phyloP scores from a whole-genome alignment of 306 rosid genomes.

The Inga oerstediana region DNA sequence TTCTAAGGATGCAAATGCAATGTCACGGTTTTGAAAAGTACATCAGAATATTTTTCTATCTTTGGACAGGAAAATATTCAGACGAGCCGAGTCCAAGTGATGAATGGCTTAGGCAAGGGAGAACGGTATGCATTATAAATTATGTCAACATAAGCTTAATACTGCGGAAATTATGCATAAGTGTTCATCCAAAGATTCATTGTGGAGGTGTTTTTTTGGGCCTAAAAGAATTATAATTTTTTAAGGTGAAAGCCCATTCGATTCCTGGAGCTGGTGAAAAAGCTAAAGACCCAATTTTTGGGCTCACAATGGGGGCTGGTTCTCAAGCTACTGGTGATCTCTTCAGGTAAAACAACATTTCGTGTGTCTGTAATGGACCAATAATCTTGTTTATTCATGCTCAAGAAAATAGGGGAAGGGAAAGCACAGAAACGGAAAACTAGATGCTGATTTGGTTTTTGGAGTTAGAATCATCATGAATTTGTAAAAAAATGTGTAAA shows the following conservation, averaged over 20 bases:
- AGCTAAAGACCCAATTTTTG: slow-evolving; percentile 91
- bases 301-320: slow-evolving; percentile 72
- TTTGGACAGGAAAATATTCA: slow-evolving; percentile 77
- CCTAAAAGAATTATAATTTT: slow-evolving; percentile 15
- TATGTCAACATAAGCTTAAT: neutral
- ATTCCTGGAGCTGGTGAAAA: slow-evolving; percentile 63
- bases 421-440: neutral
- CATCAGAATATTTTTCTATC: slow-evolving; percentile 12
- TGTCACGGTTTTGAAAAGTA: slow-evolving; percentile 5
- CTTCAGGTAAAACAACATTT: slow-evolving; percentile 59
- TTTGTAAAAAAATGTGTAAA: neutral
- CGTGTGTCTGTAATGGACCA: neutral
- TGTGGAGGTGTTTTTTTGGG: neutral
- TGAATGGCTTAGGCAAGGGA: slow-evolving; percentile 91
- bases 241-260: slow-evolving; percentile 71
- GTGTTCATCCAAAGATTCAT: neutral
- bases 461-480: neutral
- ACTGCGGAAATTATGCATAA: neutral
- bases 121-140: slow-evolving; percentile 48
- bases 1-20: neutral
- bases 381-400: slow-evolving; percentile 23
- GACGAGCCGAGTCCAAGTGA: slow-evolving; percentile 82
- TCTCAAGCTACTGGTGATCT: slow-evolving; percentile 68
- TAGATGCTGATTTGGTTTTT: neutral
- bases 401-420: neutral